Conservation (phyloP, 306 rosid genomes). For the Begonia loranthoides region DNA sequence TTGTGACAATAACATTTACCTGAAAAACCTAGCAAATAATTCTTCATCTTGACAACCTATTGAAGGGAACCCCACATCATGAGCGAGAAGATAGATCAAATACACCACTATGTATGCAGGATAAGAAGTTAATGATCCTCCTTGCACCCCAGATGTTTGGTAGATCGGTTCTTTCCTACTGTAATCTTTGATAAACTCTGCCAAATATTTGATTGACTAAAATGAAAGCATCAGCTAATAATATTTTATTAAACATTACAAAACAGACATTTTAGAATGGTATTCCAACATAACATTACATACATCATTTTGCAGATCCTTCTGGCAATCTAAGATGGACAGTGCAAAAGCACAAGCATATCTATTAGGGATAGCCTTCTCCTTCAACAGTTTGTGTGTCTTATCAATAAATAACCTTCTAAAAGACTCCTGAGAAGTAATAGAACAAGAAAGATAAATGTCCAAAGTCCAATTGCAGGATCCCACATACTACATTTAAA, state of each 20-base stretch:
- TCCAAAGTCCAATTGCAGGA: not conserved
- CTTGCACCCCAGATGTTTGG: slow-evolving; percentile 39
- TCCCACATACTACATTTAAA: no score
- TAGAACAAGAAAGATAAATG: slow-evolving; percentile 12
- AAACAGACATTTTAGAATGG: not conserved
- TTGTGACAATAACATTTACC: slow-evolving; percentile 26
- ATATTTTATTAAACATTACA: slow-evolving; percentile 5
- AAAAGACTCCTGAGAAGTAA: slow-evolving; percentile 48
- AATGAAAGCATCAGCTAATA: slow-evolving; percentile 32
- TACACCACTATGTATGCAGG: slow-evolving; percentile 73
- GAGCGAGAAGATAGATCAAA: slow-evolving; percentile 73
- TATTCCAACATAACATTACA: slow-evolving; percentile 5
- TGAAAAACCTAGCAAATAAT: slow-evolving; percentile 47
- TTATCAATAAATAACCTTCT: slow-evolving; percentile 56
- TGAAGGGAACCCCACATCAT: slow-evolving; percentile 41
- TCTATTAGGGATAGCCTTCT: slow-evolving; percentile 63
- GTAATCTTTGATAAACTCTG: slow-evolving; percentile 72
- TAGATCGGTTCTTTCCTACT: slow-evolving; percentile 37
- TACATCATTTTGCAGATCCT: slow-evolving; percentile 52
- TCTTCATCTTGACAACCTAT: slow-evolving; percentile 45
- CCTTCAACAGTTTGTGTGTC: slow-evolving; percentile 53
- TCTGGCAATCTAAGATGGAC: slow-evolving; percentile 33
- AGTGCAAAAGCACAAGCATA: slow-evolving; percentile 80
- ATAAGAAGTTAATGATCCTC: slow-evolving; percentile 33
- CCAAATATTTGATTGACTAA: slow-evolving; percentile 50